Conservation (phyloP, 768 basidiomycete genomes). For the Sutorius australiensis region DNA sequence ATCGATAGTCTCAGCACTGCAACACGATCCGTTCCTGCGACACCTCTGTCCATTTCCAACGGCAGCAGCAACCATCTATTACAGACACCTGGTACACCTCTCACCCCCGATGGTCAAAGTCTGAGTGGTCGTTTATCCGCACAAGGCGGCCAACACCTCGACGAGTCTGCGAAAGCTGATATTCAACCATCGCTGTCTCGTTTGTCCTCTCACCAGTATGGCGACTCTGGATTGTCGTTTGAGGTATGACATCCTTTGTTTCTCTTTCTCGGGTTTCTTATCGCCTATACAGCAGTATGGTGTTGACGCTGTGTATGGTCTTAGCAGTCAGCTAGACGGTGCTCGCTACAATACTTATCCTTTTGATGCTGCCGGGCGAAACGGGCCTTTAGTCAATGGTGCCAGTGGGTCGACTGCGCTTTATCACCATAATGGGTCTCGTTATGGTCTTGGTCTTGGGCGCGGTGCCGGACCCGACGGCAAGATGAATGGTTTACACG, state of each 20-base stretch:
- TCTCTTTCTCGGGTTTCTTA: constrained; percentile 6
- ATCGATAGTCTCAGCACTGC: constrained; percentile 57
- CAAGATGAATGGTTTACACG: constrained; percentile 88
- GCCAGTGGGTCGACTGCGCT: constrained; percentile 67
- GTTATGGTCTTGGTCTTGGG: constrained; percentile 67
- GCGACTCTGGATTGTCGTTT: constrained; percentile 51
- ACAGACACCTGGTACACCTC: constrained; percentile 64
- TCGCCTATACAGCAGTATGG: constrained; percentile 45
- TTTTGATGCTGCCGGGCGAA: constrained; percentile 47
- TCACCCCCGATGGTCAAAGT: constrained; percentile 54
- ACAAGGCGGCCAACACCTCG: constrained; percentile 41
- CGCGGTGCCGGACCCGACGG: constrained; percentile 56
- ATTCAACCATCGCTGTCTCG: constrained; percentile 73
- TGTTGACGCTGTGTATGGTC: constrained; percentile 48
- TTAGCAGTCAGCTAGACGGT: constrained; percentile 48
- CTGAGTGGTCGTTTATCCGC: constrained; percentile 63
- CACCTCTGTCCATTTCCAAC: constrained; percentile 58
- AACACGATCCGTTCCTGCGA: constrained; percentile 80
- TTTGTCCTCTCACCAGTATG: constrained; percentile 55
- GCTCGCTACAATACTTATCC: constrained; percentile 56
- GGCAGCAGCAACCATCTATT: constrained; percentile 45
- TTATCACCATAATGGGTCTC: constrained; percentile 73
- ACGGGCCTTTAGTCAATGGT: constrained; percentile 32
- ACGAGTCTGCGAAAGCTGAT: constrained; percentile 51
- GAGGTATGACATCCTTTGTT: constrained; percentile 40